Conservation (phyloP, 2,329 filamentous ascomycete species). For the Scleromitrula shiraiana region DNA sequence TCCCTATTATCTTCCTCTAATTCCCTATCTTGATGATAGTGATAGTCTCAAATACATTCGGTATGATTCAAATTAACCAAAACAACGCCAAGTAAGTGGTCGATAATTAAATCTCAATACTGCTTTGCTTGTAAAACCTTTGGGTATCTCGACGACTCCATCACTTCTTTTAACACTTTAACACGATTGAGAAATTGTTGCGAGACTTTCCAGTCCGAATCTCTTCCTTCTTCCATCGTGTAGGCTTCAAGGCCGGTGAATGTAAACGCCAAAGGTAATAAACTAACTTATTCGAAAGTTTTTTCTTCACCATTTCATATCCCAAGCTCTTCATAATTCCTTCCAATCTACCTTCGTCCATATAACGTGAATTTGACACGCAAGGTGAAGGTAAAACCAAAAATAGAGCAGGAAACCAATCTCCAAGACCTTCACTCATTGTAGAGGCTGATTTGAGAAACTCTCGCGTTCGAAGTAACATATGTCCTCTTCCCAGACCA, state of each 20-base stretch:
- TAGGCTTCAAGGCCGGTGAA: conserved; percentile 16
- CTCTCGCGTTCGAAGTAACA: conserved; percentile 67
- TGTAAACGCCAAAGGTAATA: conserved; percentile 74
- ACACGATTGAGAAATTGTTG: conserved; percentile 85
- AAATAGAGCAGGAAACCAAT: conserved; percentile 64
- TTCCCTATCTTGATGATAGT: too few species aligned
- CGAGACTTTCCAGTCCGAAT: conserved; percentile 65
- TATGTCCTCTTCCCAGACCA: conserved; percentile 65
- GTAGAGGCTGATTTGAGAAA: conserved; percentile 49
- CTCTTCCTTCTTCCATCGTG: conserved; percentile 56
- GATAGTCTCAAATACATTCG: too few species aligned
- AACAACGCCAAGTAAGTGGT: too few species aligned
- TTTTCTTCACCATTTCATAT: conserved; percentile 57
- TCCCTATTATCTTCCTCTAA: too few species aligned
- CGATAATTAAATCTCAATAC: too few species aligned
- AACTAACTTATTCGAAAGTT: conserved; percentile 73
- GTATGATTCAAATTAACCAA: too few species aligned
- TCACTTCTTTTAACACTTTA: conserved; percentile 33
- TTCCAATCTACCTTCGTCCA: conserved; percentile 61
- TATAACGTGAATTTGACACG: conserved; percentile 82
- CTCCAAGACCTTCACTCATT: conserved; percentile 16
- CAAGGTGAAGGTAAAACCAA: conserved; percentile 85
- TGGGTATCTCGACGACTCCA: too few species aligned
- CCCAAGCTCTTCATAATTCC: conserved; percentile 72
- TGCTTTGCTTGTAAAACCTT: too few species aligned